Base-by-base conservation (phyloP, 169 alveolate species). In the Eimeria tenella region DNA sequence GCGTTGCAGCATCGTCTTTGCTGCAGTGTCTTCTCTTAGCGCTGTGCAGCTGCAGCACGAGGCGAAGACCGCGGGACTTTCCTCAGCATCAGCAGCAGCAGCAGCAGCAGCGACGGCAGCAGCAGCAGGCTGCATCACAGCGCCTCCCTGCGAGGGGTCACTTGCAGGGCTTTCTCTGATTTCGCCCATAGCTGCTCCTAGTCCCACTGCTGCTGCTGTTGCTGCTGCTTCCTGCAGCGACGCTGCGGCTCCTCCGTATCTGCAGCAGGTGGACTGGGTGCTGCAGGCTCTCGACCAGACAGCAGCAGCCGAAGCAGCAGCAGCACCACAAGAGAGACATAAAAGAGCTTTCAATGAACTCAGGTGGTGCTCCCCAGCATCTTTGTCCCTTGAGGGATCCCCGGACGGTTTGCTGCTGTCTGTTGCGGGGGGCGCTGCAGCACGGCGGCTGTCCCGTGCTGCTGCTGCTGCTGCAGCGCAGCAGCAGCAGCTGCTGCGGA, bases 41-140 rank as follows among this genome's bases (percentile, higher is more conserved):
- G 87, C 87, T n/a, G 63, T 77, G 87, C 87, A 77, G 87, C 21
- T 77, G 87, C 68, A 77, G 87, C 87, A 77, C 87, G 87, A 77
- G 17, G 87, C 87, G 15, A 77, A 77, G 68, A 77, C 87, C 42
- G 42, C 68, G 25, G 65, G 68, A 17, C 42, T 53, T 9, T n/a
- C 68, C 11, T 62, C 87, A 3, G 60, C 86, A 9, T 60, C 60
- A 49, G 86, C 86, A 49, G 86, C 86, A 49, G 86, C 86, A 49
- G 86, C 60, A 52, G 65, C 87, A 77, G 87, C 87, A 50, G 68
- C 87, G 52, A 65, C 87, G 52, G 60, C 84, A 74, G 79, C 25
- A 74, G 68, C 56, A 17, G 82, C 55, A 8, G 87, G 70, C 68
- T 25, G 70, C 52, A 0, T 19, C 31, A 19, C 56, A 25, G 50